Evolutionary conservation across 495 filamentous ascomycete genomes (phyloP).

Genomic region (Bryoglossum gracile): DNA sequence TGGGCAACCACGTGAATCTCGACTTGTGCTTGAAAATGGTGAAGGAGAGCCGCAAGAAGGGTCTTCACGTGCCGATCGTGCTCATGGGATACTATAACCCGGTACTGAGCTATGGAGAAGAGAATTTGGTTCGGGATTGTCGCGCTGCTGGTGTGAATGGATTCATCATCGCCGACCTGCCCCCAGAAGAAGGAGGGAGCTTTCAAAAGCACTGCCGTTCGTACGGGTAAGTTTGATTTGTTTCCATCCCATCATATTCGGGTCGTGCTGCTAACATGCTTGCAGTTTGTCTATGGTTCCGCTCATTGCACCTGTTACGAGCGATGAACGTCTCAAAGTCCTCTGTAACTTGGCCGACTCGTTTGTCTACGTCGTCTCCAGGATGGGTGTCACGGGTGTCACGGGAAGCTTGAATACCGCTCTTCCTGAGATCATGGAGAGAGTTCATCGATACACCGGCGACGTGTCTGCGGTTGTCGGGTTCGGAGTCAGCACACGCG

Average conservation of each 20-base stretch:
- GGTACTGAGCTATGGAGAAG: constrained; percentile 85
- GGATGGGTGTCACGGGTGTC: constrained; percentile 95
- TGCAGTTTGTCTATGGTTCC: constrained; percentile 83
- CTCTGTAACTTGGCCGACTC: constrained; percentile 96
- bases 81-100: constrained; percentile 99
- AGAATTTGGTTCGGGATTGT: constrained; percentile 76
- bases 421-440: constrained; percentile 69
- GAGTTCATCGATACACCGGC: constrained; percentile 86
- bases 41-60: constrained; percentile 62
- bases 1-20: too few relatives aligned
- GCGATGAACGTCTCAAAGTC: constrained; percentile 82
- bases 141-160: constrained; percentile 84
- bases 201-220: constrained; percentile 79
- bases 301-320: constrained; percentile 87
- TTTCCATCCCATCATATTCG: constrained; percentile 2
- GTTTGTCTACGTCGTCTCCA: constrained; percentile 97
- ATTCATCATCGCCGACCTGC: constrained; percentile 94
- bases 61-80: constrained; percentile 72
- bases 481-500: constrained; percentile 91
- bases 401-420: constrained; percentile 71
- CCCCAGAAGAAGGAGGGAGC: constrained; percentile 89
- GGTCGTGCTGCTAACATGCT: not conserved
- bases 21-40: constrained; percentile 70
- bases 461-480: constrained; percentile 85
- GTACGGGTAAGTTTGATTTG: constrained; percentile 47